Percentiles rank a stretch among this genome's conserved stretches.
Conservation (phyloP, 2,329 filamentous ascomycete genomes). For the Dendryphion nanum region DNA sequence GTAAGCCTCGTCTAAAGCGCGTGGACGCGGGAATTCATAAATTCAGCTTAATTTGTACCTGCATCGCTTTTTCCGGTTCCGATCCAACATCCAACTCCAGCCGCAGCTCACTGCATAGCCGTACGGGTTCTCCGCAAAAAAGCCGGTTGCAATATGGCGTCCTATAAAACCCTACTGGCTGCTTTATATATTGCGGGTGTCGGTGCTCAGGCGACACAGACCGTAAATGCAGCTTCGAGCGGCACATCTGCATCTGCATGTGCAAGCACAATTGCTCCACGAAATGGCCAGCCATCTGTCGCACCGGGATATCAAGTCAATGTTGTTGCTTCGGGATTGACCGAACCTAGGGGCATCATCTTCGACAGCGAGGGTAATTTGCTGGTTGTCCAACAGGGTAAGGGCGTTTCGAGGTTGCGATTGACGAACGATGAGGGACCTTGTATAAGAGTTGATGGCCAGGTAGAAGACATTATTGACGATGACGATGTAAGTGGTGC, state of each 20-base stretch:
- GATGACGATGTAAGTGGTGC: slow-evolving; percentile 29
- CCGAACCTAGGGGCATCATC: slow-evolving; percentile 45
- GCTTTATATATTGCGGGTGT: slow-evolving; percentile 14
- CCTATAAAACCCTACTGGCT: slow-evolving; percentile 25
- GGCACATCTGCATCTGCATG: slow-evolving; percentile 22
- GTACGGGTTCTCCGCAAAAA: too few relatives aligned
- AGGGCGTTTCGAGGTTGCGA: slow-evolving; percentile 40
- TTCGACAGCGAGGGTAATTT: slow-evolving; percentile 50
- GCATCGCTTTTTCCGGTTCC: slow-evolving; percentile 6
- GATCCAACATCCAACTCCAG: slow-evolving; percentile 2
- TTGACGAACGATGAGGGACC: slow-evolving; percentile 29
- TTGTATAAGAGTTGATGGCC: slow-evolving; percentile 27
- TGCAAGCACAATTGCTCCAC: slow-evolving; percentile 37
- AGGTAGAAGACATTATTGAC: slow-evolving; percentile 21
- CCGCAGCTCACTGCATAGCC: too few relatives aligned
- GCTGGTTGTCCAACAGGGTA: slow-evolving; percentile 48
- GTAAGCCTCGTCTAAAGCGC: too few relatives aligned
- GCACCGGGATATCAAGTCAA: slow-evolving; percentile 43
- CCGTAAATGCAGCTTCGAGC: slow-evolving; percentile 8
- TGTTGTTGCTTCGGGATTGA: slow-evolving; percentile 48
- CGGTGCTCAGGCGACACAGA: too few relatives aligned
- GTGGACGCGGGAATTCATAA: too few relatives aligned
- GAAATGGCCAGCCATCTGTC: slow-evolving; percentile 41
- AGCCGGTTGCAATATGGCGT: too few relatives aligned
- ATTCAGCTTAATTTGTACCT: slow-evolving; percentile 6